Conservation (phyloP, 2,329 filamentous ascomycete species). For the Plectosphaerella sp. region DNA sequence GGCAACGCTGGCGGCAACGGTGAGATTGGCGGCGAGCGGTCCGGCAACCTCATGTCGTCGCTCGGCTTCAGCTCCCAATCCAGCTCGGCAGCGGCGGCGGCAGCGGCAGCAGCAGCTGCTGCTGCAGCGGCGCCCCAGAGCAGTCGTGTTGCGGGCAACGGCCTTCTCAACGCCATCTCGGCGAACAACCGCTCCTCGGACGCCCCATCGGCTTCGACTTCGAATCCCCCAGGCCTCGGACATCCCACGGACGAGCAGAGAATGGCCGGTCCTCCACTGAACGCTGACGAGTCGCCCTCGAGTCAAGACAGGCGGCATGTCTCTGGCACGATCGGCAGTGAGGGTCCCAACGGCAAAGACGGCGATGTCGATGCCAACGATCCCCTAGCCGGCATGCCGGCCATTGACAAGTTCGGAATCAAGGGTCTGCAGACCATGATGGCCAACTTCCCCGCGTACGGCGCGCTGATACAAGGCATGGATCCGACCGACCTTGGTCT, state of each 20-base stretch:
- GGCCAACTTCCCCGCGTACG: constrained; percentile 60
- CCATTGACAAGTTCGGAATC: constrained; percentile 59
- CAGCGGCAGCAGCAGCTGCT: constrained; percentile 3
- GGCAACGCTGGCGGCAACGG: constrained; percentile 53
- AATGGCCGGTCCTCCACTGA: constrained; percentile 20
- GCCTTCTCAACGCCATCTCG: constrained; percentile 59
- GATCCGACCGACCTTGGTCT: constrained; percentile 54
- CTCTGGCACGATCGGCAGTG: constrained; percentile 43
- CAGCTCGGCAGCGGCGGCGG: constrained; percentile 26
- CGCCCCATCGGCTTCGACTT: constrained; percentile 38
- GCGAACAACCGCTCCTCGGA: constrained; percentile 50
- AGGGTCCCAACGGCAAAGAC: constrained; percentile 35
- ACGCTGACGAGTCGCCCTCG: constrained; percentile 24
- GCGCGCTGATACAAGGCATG: constrained; percentile 54
- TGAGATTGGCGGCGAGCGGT: constrained; percentile 54
- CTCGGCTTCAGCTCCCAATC: constrained; percentile 48
- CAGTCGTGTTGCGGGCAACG: constrained; percentile 47
- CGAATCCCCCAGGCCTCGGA: constrained; percentile 10
- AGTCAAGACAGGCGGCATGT: constrained; percentile 30
- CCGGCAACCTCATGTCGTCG: constrained; percentile 45
- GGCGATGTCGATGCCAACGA: constrained; percentile 45
- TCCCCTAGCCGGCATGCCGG: constrained; percentile 56
- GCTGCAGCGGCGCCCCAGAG: constrained; percentile 22
- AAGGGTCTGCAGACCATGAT: constrained; percentile 61
- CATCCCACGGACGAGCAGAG: neutral